These are phyloP conservation scores for Rhizodiscina lignyota DNA, from an alignment of 495 filamentous ascomycete species.

Conservation along the genomic window DNA sequence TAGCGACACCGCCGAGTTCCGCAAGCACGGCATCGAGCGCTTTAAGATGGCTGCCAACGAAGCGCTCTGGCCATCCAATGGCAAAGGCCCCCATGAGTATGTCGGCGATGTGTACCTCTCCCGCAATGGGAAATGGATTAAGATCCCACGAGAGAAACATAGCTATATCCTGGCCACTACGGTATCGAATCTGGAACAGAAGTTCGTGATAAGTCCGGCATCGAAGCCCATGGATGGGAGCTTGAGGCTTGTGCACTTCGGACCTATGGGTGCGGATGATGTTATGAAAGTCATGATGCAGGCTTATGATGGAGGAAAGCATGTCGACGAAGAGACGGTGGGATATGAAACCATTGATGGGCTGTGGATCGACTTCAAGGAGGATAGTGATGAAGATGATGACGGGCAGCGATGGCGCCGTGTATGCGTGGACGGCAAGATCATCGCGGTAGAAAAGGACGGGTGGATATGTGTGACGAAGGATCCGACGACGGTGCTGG, in stretches of 20 bases:
- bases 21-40: constrained; percentile 52
- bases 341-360: constrained; percentile 49
- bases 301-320: constrained; percentile 59
- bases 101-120: constrained; percentile 33
- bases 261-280: constrained; percentile 37
- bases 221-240: constrained; percentile 48
- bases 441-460: constrained; percentile 48
- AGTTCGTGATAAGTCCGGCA: constrained; percentile 59
- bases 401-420: constrained; percentile 73
- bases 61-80: constrained; percentile 43
- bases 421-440: constrained; percentile 78
- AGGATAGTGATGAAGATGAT: no score
- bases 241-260: constrained; percentile 60
- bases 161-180: constrained; percentile 61
- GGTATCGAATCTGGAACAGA: constrained; percentile 63
- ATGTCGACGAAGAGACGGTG: constrained; percentile 43
- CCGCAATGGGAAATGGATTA: constrained; percentile 15
- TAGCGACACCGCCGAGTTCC: constrained; percentile 64
- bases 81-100: constrained; percentile 49
- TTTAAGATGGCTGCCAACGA: constrained; percentile 73
- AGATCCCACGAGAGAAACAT: constrained; percentile 28
- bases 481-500: no score
- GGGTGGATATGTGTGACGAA: constrained; percentile 54
- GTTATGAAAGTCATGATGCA: constrained; percentile 59
- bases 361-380: constrained; percentile 46